Evolutionary conservation across 345 rosid genomes (phyloP), one percentile per base, ranked within the genome.

Genomic region (Clarkia xantiana): DNA sequence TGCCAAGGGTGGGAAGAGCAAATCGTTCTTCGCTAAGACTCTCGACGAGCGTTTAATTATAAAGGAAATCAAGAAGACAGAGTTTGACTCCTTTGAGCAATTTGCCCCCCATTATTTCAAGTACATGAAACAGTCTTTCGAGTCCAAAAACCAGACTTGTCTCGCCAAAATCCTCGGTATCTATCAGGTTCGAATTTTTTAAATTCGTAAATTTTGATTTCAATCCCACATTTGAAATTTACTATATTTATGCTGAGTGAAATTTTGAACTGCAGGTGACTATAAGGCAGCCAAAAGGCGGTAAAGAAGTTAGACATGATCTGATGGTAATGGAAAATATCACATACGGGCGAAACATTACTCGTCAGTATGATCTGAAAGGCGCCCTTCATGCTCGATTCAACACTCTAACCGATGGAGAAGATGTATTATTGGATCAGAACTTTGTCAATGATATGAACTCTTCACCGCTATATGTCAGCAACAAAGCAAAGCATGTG

Each of bases 251-350:
- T 7, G 36, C 36, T 29, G 5, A 29, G 6, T 1, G 36, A 29
- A 5, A 29, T 1, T 29, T 29, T 29, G 8, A 29, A 29, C 8
- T 67, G 29, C 73, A 91, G 98, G 98, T 91, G 45, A 76, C 70
- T 29, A 58, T 73, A 66, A 82, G 94, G 64, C 94, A 71, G 45
- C 54, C 76, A 39, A 91, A 81, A 66, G 57, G 73, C 11, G 96
- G 98, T 39, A 91, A 80, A 68, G 96, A 91, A 68, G 54, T 51
- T n/a, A 67, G 80, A 20, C 86, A 78, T 45, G 98, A 91, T 71
- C 76, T 91, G 58, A 80, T 86, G 96, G 94, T 91, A 51, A 91
- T 91, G 94, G 98, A 91, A 80, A 91, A 91, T 66, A 93, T 91
- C 43, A 73, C 80, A 45, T 91, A 74, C 22, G 77, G 85, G 29